Percentiles rank a stretch among this genome's conserved stretches.
Conservation (phyloP, 192 early-diverging fungal species). For the Geosiphon pyriformis region DNA sequence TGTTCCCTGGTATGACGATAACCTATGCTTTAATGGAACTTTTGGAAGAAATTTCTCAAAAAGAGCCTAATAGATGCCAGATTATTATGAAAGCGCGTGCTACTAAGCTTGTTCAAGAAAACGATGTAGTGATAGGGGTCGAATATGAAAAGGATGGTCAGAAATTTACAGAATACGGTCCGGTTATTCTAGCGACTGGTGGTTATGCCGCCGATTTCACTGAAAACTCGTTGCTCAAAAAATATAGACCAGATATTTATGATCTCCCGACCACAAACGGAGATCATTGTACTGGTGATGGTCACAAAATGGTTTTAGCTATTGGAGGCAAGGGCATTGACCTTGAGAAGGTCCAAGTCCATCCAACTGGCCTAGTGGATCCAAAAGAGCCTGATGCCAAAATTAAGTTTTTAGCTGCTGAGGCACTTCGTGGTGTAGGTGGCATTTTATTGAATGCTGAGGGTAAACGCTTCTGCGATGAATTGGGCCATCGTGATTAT, state of each 20-base stretch:
- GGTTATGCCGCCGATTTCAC: constrained; percentile 92
- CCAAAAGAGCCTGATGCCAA: constrained; percentile 82
- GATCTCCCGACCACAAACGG: constrained; percentile 88
- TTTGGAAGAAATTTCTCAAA: constrained; percentile 64
- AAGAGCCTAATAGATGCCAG: constrained; percentile 63
- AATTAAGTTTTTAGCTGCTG: constrained; percentile 93
- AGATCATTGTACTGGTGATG: constrained; percentile 92
- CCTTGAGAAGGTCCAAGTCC: constrained; percentile 95
- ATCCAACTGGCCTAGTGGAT: constrained; percentile 94
- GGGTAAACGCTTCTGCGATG: constrained; percentile 87
- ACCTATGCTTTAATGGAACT: constrained; percentile 84
- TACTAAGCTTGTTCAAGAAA: constrained; percentile 59
- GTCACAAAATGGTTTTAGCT: constrained; percentile 79
- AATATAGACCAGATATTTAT: constrained; percentile 73
- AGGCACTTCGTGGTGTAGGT: constrained; percentile 91
- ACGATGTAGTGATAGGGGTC: constrained; percentile 71
- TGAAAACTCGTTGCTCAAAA: constrained; percentile 66
- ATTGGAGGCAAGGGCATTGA: constrained; percentile 83
- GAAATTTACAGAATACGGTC: constrained; percentile 59
- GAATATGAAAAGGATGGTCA: constrained; percentile 66
- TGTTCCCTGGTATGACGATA: constrained; percentile 91
- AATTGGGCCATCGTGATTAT: constrained; percentile 90
- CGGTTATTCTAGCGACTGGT: constrained; percentile 89
- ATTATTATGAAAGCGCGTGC: constrained; percentile 83
- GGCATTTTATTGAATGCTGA: constrained; percentile 76